Evolutionary conservation across 2,329 filamentous ascomycete genomes (phyloP).

Genomic region (Aspergillus fijiensis): DNA sequence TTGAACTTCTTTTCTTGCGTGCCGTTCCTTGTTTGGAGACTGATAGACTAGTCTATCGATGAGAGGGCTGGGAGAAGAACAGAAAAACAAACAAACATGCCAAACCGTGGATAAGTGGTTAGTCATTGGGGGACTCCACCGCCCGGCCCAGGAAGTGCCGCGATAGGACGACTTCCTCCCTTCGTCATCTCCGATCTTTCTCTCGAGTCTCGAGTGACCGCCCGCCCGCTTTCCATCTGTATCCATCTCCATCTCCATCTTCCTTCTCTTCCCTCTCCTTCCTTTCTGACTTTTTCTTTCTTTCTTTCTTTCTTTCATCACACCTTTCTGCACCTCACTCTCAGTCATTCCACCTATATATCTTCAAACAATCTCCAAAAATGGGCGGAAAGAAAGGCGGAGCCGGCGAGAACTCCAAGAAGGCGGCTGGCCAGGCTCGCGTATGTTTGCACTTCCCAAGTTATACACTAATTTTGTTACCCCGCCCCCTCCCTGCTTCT

Average conservation of each 20-base stretch:
- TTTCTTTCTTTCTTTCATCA: background rate
- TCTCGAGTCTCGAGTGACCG: too few species aligned
- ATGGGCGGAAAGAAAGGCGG: constrained; percentile 71
- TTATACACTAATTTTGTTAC: background rate
- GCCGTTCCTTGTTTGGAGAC: too few species aligned
- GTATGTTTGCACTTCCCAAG: constrained; percentile 28
- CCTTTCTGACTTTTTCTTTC: background rate
- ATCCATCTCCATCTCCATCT: background rate
- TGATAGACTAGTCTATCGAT: too few species aligned
- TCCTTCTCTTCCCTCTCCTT: background rate
- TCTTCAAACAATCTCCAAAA: constrained; percentile 17
- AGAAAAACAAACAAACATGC: too few species aligned
- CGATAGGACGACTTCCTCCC: constrained; percentile 3
- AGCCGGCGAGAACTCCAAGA: constrained; percentile 75
- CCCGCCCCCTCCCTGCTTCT: background rate
- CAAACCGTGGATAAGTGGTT: background rate
- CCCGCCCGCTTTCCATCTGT: background rate
- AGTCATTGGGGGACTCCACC: constrained; percentile 3
- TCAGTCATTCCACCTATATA: background rate
- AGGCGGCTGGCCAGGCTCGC: constrained; percentile 77
- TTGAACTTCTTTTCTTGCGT: background rate
- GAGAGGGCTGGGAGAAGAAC: too few species aligned
- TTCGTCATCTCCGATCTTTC: background rate
- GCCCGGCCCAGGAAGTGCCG: constrained; percentile 5
- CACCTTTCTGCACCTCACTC: background rate